phyloP scores from a whole-genome alignment of 176 grass and related monocot species.

The Juncus effusus region DNA sequence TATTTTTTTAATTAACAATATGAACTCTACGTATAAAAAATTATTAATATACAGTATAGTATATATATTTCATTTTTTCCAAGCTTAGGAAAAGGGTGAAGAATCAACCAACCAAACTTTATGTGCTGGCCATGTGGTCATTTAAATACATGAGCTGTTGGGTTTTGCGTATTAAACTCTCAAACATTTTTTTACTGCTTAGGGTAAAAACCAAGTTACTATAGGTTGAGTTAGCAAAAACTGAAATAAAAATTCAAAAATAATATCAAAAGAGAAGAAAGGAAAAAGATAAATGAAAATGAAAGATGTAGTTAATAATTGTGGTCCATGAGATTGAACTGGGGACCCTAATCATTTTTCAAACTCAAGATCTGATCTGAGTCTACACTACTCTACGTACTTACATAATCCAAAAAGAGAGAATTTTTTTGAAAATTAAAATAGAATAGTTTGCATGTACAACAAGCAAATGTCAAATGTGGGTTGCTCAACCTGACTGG shows the following conservation, averaged over 20 bases:
- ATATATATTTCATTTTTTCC: neutral
- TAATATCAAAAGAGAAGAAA: conserved; percentile 15
- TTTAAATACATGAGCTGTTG: conserved; percentile 8
- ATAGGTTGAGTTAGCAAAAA: neutral
- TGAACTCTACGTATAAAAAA: too few relatives aligned
- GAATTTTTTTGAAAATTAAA: too few relatives aligned
- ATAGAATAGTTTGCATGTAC: neutral
- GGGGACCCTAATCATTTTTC: conserved; percentile 5
- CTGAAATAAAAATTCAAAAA: neutral
- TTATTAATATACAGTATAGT: too few relatives aligned
- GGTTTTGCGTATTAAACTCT: neutral
- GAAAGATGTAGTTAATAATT: neutral
- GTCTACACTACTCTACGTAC: neutral
- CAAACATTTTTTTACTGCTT: neutral
- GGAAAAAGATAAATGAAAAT: conserved; percentile 9
- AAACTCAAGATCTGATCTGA: conserved; percentile 18
- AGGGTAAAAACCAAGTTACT: conserved; percentile 6
- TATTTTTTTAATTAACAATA: conserved; percentile 6
- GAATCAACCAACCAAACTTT: conserved; percentile 30
- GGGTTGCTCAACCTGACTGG: neutral
- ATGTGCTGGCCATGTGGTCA: conserved; percentile 53
- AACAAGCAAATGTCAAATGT: neutral
- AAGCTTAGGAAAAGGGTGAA: conserved; percentile 8
- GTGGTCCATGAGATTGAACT: conserved; percentile 15
- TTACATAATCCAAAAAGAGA: neutral